A percentile compares a stretch with the other conserved stretches of the same genome.
Conservation (phyloP, 2,329 filamentous ascomycete species). For the Meredithiella fracta region DNA sequence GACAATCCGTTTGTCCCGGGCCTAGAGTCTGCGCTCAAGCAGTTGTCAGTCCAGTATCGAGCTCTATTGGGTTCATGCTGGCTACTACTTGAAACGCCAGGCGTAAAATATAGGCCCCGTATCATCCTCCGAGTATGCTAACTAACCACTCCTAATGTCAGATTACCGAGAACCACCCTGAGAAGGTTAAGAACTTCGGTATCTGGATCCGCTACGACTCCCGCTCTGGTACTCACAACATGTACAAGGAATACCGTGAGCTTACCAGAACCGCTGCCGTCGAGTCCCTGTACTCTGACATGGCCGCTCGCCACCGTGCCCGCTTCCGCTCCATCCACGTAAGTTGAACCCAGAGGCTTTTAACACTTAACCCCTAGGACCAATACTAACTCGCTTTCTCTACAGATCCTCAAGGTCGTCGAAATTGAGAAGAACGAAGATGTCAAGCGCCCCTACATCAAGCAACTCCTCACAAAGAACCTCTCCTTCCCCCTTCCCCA, state of each 20-base stretch:
- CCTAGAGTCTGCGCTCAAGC: conserved; percentile 4
- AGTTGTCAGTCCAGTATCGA: background rate
- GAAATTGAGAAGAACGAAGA: conserved; percentile 90
- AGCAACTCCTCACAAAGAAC: conserved; percentile 87
- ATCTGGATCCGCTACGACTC: conserved; percentile 99
- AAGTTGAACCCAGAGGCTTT: conserved; percentile 32
- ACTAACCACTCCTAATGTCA: conserved; percentile 22
- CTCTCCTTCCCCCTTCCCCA: conserved; percentile 98
- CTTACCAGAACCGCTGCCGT: conserved; percentile 91
- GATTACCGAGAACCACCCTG: conserved; percentile 97
- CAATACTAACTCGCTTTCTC: background rate
- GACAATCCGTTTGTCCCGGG: conserved; percentile 19
- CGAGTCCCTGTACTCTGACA: conserved; percentile 96
- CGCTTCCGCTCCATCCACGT: conserved; percentile 98
- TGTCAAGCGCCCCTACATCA: conserved; percentile 98
- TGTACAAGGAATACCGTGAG: conserved; percentile 99
- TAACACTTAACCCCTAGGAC: background rate
- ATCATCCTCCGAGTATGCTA: conserved; percentile 9
- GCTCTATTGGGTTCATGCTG: conserved; percentile 1
- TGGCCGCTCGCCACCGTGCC: conserved; percentile 92
- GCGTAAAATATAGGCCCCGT: conserved; percentile 5
- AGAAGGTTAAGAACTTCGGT: conserved; percentile 99
- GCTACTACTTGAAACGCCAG: background rate
- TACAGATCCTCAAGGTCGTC: conserved; percentile 89
- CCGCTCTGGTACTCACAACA: conserved; percentile 99